Evolutionary conservation across 176 grass and related monocot species (phyloP), one percentile per base, ranked within the genome.

Genomic region (Avena eriantha): DNA sequence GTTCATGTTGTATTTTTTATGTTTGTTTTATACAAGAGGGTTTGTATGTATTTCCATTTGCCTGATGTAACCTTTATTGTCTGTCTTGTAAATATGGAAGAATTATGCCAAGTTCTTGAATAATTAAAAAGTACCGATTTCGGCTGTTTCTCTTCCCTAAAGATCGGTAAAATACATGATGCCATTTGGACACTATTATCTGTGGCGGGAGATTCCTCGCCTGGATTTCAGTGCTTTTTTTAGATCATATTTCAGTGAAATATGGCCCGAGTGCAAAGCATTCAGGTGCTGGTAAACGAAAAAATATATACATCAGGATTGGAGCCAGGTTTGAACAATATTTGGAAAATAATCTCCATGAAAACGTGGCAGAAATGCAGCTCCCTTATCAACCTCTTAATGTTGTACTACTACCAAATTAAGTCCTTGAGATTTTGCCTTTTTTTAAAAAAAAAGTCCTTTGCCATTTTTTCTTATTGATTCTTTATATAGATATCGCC

Each of bases 1-100:
- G 85, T 3, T 65, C 82, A 56, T 79, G 75, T 79, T 87, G 85
- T 90, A 83, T 83, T 68, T 83, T 83, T 17, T 83, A 12, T 79
- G 15, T 66, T 83, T 76, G 68, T 58, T 73, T 83, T 76, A 76
- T 58, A 81, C 48, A 58, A 66, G 15, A 77, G 69, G 60, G 2
- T 58, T n/a, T 77, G 70, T 69, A 82, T 76, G 19, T 85, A 23
- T 43, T 85, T 83, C 49, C 15, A 9, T 29, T 49, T 64, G 5
- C 22, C 10, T 24, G 19, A 50, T 83, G 74, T 76, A 73, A 36
- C 15, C 24, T 24, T 73, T 55, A 12, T 54, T 63, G 18, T 33
- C 10, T 82, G 26, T 77, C 8, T 54, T 87, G 85, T 91, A 76
- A 84, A 84, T 84, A 77, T 80, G 53, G 57, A 80, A 55, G 41